Conservation (phyloP, 768 basidiomycete species). For the Cytidiella melzeri region DNA sequence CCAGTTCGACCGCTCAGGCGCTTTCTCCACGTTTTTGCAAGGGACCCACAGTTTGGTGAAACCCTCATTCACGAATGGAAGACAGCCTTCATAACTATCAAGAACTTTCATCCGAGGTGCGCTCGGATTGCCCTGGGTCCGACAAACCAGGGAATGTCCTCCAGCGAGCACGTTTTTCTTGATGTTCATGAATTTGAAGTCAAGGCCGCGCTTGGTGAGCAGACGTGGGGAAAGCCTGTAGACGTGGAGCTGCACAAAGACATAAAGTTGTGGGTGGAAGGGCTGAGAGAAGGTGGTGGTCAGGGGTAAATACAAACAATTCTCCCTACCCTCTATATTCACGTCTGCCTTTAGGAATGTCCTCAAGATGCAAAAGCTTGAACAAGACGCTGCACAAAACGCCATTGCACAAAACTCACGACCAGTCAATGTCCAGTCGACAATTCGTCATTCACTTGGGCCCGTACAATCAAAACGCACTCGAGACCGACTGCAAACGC, state of each 20-base stretch:
- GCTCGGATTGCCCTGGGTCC: conserved; percentile 43
- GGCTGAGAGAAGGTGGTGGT: conserved; percentile 50
- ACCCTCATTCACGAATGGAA: conserved; percentile 37
- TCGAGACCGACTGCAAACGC: too few species aligned
- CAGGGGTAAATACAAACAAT: conserved; percentile 38
- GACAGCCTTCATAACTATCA: conserved; percentile 42
- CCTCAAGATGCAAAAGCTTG: conserved; percentile 40
- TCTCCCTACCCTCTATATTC: too few species aligned
- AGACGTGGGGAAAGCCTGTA: conserved; percentile 45
- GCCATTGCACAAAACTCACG: conserved; percentile 13
- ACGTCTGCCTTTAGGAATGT: conserved; percentile 32
- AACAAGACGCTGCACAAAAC: too few species aligned
- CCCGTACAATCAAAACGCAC: too few species aligned
- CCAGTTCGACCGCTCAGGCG: not conserved
- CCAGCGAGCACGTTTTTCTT: conserved; percentile 40
- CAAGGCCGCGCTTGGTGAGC: conserved; percentile 40
- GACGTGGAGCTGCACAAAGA: conserved; percentile 34
- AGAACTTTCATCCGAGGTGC: conserved; percentile 44
- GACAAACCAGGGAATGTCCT: conserved; percentile 33
- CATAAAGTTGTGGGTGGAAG: conserved; percentile 47
- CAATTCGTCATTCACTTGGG: too few species aligned
- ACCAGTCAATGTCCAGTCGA: not conserved
- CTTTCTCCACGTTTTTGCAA: conserved; percentile 4
- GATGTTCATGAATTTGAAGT: conserved; percentile 41
- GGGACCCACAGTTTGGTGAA: conserved; percentile 16